Percentiles rank a stretch among this genome's conserved stretches.
Conservation (phyloP, 2,329 filamentous ascomycete species). For the Triangularia setosa region DNA sequence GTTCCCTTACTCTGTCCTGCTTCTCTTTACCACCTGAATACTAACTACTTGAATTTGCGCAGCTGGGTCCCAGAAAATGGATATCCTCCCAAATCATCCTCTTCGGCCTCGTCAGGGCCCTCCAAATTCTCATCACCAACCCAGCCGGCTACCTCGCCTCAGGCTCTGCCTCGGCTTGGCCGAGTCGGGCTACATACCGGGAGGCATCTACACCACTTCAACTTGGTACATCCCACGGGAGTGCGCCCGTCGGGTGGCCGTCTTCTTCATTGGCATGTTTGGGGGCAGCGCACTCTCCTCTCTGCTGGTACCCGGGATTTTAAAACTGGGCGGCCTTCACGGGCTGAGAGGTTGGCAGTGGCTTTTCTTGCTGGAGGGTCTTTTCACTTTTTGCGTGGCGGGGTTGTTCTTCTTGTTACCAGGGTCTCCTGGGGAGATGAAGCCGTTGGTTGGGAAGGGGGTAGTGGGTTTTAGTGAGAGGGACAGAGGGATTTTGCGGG, state of each 20-base stretch:
- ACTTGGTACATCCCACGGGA: slow-evolving; percentile 46
- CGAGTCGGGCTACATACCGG: slow-evolving; percentile 51
- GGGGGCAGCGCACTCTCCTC: slow-evolving; percentile 47
- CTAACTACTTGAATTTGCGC: no score
- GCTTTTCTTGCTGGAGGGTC: no score
- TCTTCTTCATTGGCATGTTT: slow-evolving; percentile 54
- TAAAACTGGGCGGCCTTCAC: no score
- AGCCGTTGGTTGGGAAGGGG: no score
- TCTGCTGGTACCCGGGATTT: slow-evolving; percentile 33
- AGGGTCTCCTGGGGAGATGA: no score
- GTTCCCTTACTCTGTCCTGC: no score
- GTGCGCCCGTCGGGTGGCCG: slow-evolving; percentile 43
- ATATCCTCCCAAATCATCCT: slow-evolving; percentile 45
- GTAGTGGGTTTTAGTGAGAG: no score
- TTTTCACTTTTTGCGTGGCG: no score
- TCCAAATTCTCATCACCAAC: slow-evolving; percentile 42
- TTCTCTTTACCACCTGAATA: no score
- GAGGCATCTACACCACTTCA: slow-evolving; percentile 47
- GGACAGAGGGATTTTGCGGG: no score
- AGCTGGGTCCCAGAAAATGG: slow-evolving; percentile 46
- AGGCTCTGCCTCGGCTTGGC: slow-evolving; percentile 44
- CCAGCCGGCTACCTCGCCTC: slow-evolving; percentile 41
- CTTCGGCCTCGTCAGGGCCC: slow-evolving; percentile 44
- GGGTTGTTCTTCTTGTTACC: no score
- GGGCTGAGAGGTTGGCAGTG: no score